A percentile compares a stretch with the other conserved stretches of the same genome.
phyloP scores from a whole-genome alignment of 768 basidiomycete genomes.

The Boletellus sp. region DNA sequence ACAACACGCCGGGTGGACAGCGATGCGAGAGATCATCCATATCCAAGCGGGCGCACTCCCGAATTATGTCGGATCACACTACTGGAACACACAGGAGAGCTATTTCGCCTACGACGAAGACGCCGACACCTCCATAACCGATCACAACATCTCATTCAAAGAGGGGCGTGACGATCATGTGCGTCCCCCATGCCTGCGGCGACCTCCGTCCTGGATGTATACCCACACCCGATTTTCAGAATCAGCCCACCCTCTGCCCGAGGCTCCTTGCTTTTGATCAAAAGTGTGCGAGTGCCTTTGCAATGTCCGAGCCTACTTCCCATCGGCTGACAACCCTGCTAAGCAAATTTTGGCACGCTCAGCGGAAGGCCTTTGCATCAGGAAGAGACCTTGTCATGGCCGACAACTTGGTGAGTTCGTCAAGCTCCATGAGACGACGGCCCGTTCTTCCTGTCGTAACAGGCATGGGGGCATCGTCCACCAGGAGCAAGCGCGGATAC shows the following conservation, averaged over 20 bases:
- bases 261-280: conserved; percentile 64
- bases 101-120: conserved; percentile 54
- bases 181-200: conserved; percentile 16
- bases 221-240: conserved; percentile 8
- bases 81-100: conserved; percentile 77
- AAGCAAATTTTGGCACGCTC: conserved; percentile 68
- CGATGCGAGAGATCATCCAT: conserved; percentile 77
- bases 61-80: conserved; percentile 72
- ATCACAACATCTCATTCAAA: conserved; percentile 61
- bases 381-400: conserved; percentile 19
- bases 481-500: conserved; percentile 50
- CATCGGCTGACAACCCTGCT: conserved; percentile 8
- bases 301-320: not conserved
- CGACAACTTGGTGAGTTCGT: conserved; percentile 18
- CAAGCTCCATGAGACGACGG: not conserved
- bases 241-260: conserved; percentile 50
- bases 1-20: not conserved
- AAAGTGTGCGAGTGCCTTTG: conserved; percentile 43
- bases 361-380: conserved; percentile 39
- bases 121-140: conserved; percentile 38
- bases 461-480: conserved; percentile 52
- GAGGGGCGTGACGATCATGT: conserved; percentile 55
- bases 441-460: conserved; percentile 2
- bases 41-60: conserved; percentile 67
- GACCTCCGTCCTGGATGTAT: no score